These are phyloP conservation scores for Mortierella sp. DNA, from an alignment of 371 early-diverging fungal genomes.

Conservation along the genomic window DNA sequence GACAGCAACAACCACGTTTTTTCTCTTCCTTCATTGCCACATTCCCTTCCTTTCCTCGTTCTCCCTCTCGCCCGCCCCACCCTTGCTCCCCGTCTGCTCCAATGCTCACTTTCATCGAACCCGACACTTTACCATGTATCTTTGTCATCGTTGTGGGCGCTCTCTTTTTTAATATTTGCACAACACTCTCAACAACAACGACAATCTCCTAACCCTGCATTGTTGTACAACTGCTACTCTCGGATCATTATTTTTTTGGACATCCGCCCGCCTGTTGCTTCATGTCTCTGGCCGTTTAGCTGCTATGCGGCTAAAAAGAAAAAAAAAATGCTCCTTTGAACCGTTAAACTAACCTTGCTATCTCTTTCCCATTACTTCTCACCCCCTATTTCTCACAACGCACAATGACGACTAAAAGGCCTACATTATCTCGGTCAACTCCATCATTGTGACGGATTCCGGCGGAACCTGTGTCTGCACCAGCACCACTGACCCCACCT, in stretches of 20 bases:
- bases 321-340: background rate
- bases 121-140: background rate
- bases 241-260: conserved; percentile 11
- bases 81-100: background rate
- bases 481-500: conserved; percentile 32
- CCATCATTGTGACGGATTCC: conserved; percentile 78
- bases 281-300: conserved; percentile 4
- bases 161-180: background rate
- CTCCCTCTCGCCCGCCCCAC: background rate
- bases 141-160: background rate
- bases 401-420: conserved; percentile 36
- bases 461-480: conserved; percentile 84
- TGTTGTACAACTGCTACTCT: background rate
- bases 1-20: background rate
- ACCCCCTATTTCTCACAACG: background rate
- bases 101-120: background rate
- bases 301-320: background rate
- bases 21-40: background rate
- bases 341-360: conserved; percentile 1
- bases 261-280: background rate
- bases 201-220: background rate
- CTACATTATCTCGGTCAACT: conserved; percentile 81
- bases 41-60: background rate
- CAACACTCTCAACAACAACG: conserved; percentile 1
- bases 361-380: background rate